A percentile compares a stretch with the other conserved stretches of the same genome.
Conservation (phyloP, 169 alveolate species). For the Plasmodium vivax region DNA sequence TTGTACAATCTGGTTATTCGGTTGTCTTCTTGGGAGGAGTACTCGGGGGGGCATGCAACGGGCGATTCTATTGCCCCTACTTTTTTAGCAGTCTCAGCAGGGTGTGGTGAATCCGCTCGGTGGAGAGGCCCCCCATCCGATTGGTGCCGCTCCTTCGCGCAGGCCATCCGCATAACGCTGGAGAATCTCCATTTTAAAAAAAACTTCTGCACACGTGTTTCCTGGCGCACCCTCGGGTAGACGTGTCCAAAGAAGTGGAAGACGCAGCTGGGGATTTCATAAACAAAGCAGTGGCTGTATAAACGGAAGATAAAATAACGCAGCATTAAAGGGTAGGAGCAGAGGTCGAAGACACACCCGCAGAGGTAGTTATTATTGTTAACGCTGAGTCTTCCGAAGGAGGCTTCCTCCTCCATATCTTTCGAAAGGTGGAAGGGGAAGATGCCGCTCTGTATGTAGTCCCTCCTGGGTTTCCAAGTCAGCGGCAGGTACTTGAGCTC, state of each 20-base stretch:
- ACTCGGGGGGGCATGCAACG: background rate
- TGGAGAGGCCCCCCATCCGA: background rate
- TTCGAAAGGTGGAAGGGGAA: constrained; percentile 43
- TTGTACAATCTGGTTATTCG: background rate
- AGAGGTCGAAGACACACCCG: constrained; percentile 36
- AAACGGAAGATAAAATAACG: constrained; percentile 36
- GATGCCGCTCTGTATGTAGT: constrained; percentile 44
- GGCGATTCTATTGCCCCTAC: background rate
- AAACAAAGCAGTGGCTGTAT: constrained; percentile 1
- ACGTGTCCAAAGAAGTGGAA: constrained; percentile 21
- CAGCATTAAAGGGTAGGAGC: constrained; percentile 33
- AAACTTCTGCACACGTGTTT: background rate
- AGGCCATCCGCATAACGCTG: background rate
- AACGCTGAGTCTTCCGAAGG: constrained; percentile 28
- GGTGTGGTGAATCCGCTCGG: background rate
- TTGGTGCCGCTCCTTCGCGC: background rate
- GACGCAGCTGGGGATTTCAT: constrained; percentile 18
- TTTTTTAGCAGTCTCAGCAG: background rate
- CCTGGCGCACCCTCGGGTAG: background rate
- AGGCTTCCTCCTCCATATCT: constrained; percentile 8
- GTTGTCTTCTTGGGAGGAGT: background rate
- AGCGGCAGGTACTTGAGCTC: constrained; percentile 45
- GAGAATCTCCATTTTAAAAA: constrained; percentile 22
- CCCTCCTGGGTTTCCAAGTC: constrained; percentile 70
- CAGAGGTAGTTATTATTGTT: constrained; percentile 36